phyloP scores from a whole-genome alignment of 2,329 filamentous ascomycete genomes.

The Aureobasidium subglaciale region DNA sequence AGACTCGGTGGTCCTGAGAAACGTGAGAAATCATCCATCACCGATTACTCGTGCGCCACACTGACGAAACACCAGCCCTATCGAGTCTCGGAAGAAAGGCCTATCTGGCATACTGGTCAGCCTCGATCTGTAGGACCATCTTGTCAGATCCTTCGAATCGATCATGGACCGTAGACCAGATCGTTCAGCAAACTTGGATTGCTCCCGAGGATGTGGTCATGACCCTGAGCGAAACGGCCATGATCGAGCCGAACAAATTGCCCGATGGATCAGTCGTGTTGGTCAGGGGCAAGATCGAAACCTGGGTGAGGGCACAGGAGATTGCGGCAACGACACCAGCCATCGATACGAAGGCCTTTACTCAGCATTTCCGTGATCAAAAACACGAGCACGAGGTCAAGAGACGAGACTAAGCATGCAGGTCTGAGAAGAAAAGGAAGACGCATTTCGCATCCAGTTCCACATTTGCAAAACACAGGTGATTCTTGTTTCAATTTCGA shows the following conservation, averaged over 20 bases:
- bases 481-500: background rate
- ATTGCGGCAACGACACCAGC: conserved; percentile 57
- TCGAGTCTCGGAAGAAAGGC: conserved; percentile 76
- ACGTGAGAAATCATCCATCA: conserved; percentile 35
- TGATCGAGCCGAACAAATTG: conserved; percentile 52
- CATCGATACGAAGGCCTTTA: conserved; percentile 68
- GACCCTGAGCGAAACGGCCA: conserved; percentile 71
- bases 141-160: conserved; percentile 40
- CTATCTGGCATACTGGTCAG: conserved; percentile 80
- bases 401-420: conserved; percentile 11
- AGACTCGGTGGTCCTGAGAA: conserved; percentile 89
- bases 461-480: background rate
- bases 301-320: conserved; percentile 58
- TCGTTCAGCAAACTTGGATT: conserved; percentile 76
- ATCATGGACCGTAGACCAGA: conserved; percentile 59
- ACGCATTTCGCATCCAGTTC: background rate
- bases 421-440: background rate
- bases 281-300: conserved; percentile 52
- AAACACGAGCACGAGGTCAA: conserved; percentile 22
- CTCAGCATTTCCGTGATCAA: conserved; percentile 38
- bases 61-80: conserved; percentile 46
- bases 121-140: conserved; percentile 67
- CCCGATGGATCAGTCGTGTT: conserved; percentile 45
- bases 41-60: background rate
- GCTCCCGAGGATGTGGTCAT: conserved; percentile 73